phyloP scores from a whole-genome alignment of 768 basidiomycete species.

The Trametes cingulata region DNA sequence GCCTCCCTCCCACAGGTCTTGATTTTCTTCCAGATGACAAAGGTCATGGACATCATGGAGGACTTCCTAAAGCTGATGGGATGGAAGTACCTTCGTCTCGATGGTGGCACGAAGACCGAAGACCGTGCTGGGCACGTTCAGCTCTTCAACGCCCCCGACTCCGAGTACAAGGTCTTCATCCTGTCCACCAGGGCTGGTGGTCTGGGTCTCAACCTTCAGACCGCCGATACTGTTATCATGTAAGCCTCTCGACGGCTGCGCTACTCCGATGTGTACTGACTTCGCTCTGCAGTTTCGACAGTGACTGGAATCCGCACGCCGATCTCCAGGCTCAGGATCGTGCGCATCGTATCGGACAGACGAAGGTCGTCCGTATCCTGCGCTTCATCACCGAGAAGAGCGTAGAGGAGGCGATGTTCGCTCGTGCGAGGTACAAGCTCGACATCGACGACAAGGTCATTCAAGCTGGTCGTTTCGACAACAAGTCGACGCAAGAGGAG shows the following conservation, averaged over 20 bases:
- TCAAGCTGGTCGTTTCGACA: slow-evolving; percentile 98
- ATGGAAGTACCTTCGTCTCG: slow-evolving; percentile 88
- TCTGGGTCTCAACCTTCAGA: slow-evolving; percentile 92
- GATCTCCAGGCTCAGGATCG: slow-evolving; percentile 99
- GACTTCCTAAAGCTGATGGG: slow-evolving; percentile 89
- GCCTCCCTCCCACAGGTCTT: slow-evolving; percentile 59
- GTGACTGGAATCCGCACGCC: slow-evolving; percentile 96
- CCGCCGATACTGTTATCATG: slow-evolving; percentile 96
- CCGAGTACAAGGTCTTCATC: slow-evolving; percentile 90
- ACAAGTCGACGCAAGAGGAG: slow-evolving; percentile 97
- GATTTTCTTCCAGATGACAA: slow-evolving; percentile 99
- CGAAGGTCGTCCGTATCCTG: slow-evolving; percentile 94
- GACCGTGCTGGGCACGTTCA: slow-evolving; percentile 88
- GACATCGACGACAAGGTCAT: slow-evolving; percentile 99
- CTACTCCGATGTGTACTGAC: background rate
- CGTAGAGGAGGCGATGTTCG: slow-evolving; percentile 97
- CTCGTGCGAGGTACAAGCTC: slow-evolving; percentile 91
- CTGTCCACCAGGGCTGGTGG: slow-evolving; percentile 93
- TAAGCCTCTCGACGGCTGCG: slow-evolving; percentile 37
- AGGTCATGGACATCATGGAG: slow-evolving; percentile 98
- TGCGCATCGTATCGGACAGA: slow-evolving; percentile 99
- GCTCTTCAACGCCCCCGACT: slow-evolving; percentile 85
- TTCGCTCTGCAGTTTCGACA: slow-evolving; percentile 59
- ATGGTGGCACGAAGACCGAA: slow-evolving; percentile 95
- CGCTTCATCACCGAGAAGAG: slow-evolving; percentile 98